Evolutionary conservation across 352 stramenopile genomes (phyloP).

Genomic region (Phytopythium helicoides): DNA sequence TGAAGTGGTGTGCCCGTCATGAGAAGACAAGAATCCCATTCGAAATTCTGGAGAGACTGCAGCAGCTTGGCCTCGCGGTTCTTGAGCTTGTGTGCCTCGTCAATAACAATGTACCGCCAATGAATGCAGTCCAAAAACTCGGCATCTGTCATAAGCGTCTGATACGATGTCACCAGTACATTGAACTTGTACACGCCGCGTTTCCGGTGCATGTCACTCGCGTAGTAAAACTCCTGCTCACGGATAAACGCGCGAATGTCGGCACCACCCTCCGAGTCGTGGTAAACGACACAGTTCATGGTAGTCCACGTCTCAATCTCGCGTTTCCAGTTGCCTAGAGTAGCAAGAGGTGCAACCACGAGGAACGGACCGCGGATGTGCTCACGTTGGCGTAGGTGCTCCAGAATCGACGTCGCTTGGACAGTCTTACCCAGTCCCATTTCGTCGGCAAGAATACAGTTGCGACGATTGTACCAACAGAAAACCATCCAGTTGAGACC

Average conservation of each 20-base stretch:
- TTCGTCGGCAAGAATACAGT: constrained; percentile 89
- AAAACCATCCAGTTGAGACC: constrained; percentile 98
- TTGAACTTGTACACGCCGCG: constrained; percentile 93
- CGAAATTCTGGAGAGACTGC: constrained; percentile 85
- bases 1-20: constrained; percentile 98
- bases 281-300: constrained; percentile 99
- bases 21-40: constrained; percentile 91
- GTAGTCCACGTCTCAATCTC: constrained; percentile 99
- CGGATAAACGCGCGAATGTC: constrained; percentile 93
- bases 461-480: constrained; percentile 97
- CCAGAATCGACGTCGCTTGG: constrained; percentile 92
- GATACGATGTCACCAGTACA: constrained; percentile 97
- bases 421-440: constrained; percentile 92
- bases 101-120: constrained; percentile 98
- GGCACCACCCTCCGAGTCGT: constrained; percentile 92
- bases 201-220: constrained; percentile 71
- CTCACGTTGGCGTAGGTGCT: constrained; percentile 91
- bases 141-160: constrained; percentile 94
- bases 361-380: constrained; percentile 96
- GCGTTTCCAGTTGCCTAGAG: constrained; percentile 98
- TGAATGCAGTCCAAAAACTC: constrained; percentile 91
- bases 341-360: constrained; percentile 97
- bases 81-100: constrained; percentile 99
- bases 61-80: constrained; percentile 95
- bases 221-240: constrained; percentile 97